Conservation (phyloP, 139 green algal species). For the Desmodesmus armatus region DNA sequence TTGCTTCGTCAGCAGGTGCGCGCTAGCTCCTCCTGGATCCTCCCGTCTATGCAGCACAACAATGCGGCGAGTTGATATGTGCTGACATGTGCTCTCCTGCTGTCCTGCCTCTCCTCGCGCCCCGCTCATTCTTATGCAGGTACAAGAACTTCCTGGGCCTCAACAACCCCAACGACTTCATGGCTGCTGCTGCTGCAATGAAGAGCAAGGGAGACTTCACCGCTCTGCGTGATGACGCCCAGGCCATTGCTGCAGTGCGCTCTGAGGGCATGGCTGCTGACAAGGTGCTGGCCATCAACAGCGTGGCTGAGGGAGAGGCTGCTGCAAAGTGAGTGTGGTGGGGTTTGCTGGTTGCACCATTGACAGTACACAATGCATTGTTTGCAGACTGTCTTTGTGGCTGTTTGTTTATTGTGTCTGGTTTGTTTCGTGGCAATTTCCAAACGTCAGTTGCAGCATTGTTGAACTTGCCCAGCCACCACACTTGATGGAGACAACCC, state of each 20-base stretch:
- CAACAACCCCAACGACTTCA: constrained; percentile 59
- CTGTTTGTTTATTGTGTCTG: too few relatives aligned
- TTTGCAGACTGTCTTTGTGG: background rate
- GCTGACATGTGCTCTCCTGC: background rate
- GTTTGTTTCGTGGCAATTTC: too few relatives aligned
- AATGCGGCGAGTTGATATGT: background rate
- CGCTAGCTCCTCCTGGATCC: too few relatives aligned
- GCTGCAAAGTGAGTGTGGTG: constrained; percentile 45
- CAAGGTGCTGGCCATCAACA: constrained; percentile 45
- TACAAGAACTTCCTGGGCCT: constrained; percentile 79
- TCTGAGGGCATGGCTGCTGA: constrained; percentile 50
- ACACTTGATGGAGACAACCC: too few relatives aligned
- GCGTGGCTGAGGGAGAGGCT: constrained; percentile 30
- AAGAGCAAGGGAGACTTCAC: constrained; percentile 64
- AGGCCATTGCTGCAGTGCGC: constrained; percentile 35
- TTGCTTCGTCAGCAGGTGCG: too few relatives aligned
- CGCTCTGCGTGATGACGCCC: constrained; percentile 33
- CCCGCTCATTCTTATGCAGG: too few relatives aligned
- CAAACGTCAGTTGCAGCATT: background rate
- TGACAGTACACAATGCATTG: too few relatives aligned
- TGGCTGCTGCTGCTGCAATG: constrained; percentile 53
- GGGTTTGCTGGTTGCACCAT: background rate
- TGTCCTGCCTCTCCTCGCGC: background rate
- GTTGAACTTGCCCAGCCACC: too few relatives aligned
- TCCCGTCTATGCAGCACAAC: too few relatives aligned